phyloP scores from a whole-genome alignment of 2,329 filamentous ascomycete genomes.

The Dothideomycetes sp. region DNA sequence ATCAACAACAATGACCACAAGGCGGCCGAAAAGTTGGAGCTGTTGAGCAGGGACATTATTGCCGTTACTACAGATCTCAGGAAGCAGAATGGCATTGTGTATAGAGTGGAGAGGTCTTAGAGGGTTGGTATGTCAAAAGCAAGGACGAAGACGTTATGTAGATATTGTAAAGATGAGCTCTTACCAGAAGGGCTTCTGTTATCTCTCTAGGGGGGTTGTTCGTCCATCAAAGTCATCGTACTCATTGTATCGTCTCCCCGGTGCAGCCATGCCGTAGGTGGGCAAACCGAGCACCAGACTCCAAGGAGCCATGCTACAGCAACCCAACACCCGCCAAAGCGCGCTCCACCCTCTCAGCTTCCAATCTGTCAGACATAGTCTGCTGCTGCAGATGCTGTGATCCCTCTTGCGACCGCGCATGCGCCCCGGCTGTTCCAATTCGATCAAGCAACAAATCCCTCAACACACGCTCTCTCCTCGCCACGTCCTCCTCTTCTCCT shows the following conservation, averaged over 20 bases:
- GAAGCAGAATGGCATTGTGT: conserved; percentile 32
- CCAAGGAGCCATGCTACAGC: neutral
- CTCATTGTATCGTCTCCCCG: no score
- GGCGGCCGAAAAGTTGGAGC: conserved; percentile 27
- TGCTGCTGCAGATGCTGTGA: no score
- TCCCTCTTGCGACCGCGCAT: no score
- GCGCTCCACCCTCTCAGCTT: neutral
- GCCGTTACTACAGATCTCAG: conserved; percentile 32
- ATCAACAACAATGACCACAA: conserved; percentile 27
- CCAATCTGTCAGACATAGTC: neutral
- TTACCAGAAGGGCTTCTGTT: no score
- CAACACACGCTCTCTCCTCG: no score
- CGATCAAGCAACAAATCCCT: no score
- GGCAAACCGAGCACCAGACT: neutral
- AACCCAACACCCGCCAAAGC: neutral
- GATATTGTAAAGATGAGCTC: neutral
- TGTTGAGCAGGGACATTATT: conserved; percentile 30
- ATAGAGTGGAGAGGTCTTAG: conserved; percentile 9
- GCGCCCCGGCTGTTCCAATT: no score
- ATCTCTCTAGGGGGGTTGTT: no score
- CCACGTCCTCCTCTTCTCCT: no score
- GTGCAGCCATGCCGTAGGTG: no score
- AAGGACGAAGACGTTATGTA: neutral
- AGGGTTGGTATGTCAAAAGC: neutral
- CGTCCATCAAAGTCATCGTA: no score